Evolutionary conservation across 108 stramenopile species (phyloP).

Genomic region (Conticribra weissflogii): DNA sequence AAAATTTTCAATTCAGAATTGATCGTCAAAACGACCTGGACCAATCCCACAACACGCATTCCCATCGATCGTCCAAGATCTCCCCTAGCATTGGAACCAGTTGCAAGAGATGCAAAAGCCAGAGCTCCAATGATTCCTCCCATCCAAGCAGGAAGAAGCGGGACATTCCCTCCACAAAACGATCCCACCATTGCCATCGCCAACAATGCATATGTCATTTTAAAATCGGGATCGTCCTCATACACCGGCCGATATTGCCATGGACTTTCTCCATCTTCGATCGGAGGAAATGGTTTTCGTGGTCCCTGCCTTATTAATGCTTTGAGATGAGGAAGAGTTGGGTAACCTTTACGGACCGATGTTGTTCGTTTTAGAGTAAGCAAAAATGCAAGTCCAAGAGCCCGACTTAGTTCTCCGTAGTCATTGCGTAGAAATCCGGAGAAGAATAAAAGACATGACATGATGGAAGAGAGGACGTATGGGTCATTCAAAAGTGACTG

Average conservation of each 20-base stretch:
- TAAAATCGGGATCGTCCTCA: conserved; percentile 69
- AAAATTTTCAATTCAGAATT: conserved; percentile 67
- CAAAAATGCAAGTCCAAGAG: conserved; percentile 72
- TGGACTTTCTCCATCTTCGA: conserved; percentile 56
- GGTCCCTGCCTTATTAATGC: conserved; percentile 53
- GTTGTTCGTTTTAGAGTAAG: conserved; percentile 57
- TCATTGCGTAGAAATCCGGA: conserved; percentile 66
- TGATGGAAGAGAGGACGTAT: conserved; percentile 22
- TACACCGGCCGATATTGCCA: conserved; percentile 59
- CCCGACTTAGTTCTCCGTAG: conserved; percentile 75
- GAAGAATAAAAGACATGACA: conserved; percentile 44
- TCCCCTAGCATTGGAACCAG: conserved; percentile 60
- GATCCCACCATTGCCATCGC: conserved; percentile 78
- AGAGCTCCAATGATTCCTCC: conserved; percentile 72
- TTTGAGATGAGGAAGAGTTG: conserved; percentile 69
- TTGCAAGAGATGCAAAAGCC: conserved; percentile 64
- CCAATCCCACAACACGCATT: conserved; percentile 74
- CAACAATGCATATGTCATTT: conserved; percentile 72
- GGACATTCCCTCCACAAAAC: conserved; percentile 78
- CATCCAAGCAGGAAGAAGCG: conserved; percentile 82
- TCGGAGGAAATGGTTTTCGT: conserved; percentile 75
- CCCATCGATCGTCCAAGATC: conserved; percentile 81
- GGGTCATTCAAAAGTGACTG: conserved; percentile 51
- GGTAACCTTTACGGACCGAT: conserved; percentile 65
- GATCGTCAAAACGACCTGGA: conserved; percentile 61